phyloP scores from a whole-genome alignment of 257 asterid genomes.

The Plantago elongata region DNA sequence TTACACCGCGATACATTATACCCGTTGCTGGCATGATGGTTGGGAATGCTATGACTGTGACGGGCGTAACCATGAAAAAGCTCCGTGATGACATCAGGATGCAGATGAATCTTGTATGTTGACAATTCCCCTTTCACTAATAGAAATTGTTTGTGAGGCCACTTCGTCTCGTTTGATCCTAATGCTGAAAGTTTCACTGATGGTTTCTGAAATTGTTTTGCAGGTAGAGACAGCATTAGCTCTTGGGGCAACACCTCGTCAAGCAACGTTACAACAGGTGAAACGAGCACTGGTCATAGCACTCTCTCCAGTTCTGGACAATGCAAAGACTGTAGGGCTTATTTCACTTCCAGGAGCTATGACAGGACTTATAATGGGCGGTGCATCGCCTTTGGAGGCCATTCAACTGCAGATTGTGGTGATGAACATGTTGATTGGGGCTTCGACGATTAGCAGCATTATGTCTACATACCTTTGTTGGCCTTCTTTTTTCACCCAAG shows the following conservation, averaged over 20 bases:
- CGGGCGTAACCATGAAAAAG: constrained; percentile 90
- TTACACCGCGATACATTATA: constrained; percentile 82
- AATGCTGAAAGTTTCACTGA: neutral
- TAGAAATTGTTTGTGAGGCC: no score
- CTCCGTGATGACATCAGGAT: constrained; percentile 89
- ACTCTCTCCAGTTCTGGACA: constrained; percentile 83
- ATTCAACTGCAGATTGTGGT: constrained; percentile 83
- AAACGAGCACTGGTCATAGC: constrained; percentile 75
- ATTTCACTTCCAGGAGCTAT: constrained; percentile 94
- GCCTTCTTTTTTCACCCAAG: constrained; percentile 91
- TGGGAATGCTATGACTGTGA: constrained; percentile 90
- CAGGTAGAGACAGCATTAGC: constrained; percentile 95
- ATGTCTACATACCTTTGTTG: constrained; percentile 75
- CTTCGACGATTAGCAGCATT: constrained; percentile 81
- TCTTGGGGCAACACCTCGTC: constrained; percentile 90
- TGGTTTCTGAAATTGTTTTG: neutral
- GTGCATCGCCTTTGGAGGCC: constrained; percentile 90
- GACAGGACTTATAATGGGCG: constrained; percentile 98
- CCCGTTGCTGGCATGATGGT: constrained; percentile 97
- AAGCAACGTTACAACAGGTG: constrained; percentile 84
- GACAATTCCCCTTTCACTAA: neutral
- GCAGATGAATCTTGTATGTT: constrained; percentile 55
- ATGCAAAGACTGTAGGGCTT: constrained; percentile 86
- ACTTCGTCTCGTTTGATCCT: neutral
- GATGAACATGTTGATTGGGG: constrained; percentile 89